Evolutionary conservation across 2,329 filamentous ascomycete species (phyloP).

Genomic region (Scedosporium dehoogii): DNA sequence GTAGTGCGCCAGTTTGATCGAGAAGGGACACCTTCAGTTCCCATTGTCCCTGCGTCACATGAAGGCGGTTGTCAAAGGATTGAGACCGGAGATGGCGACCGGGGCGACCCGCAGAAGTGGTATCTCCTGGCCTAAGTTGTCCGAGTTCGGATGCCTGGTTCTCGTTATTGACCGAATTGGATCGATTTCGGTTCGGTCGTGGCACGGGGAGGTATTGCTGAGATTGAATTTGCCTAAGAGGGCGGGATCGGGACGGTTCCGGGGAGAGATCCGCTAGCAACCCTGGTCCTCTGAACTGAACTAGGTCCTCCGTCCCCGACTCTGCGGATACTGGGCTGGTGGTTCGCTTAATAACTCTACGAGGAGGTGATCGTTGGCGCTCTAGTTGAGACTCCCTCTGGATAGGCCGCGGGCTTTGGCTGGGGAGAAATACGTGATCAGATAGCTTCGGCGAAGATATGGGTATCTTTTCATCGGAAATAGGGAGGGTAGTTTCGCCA

Average conservation of each 20-base stretch:
- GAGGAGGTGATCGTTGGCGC: neutral
- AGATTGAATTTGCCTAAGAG: neutral
- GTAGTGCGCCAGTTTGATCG: conserved; percentile 3
- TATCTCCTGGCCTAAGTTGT: neutral
- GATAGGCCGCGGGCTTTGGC: neutral
- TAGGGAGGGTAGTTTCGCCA: neutral
- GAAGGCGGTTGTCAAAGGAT: neutral
- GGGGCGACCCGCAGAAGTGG: neutral
- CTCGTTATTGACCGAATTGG: neutral
- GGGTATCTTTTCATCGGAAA: neutral
- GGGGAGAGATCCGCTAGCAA: neutral
- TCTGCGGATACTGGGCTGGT: neutral
- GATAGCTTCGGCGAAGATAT: neutral
- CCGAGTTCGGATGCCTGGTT: neutral
- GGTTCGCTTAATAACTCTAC: neutral
- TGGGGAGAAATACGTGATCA: neutral
- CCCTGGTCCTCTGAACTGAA: neutral
- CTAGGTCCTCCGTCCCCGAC: neutral
- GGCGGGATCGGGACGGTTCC: neutral
- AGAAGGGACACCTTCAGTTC: conserved; percentile 5
- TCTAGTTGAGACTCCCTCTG: neutral
- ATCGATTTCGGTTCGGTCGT: neutral
- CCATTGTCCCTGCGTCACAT: neutral
- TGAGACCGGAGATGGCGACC: neutral
- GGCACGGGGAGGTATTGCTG: neutral